Conservation (phyloP, 2,329 filamentous ascomycete species). For the Ascochyta pisi region DNA sequence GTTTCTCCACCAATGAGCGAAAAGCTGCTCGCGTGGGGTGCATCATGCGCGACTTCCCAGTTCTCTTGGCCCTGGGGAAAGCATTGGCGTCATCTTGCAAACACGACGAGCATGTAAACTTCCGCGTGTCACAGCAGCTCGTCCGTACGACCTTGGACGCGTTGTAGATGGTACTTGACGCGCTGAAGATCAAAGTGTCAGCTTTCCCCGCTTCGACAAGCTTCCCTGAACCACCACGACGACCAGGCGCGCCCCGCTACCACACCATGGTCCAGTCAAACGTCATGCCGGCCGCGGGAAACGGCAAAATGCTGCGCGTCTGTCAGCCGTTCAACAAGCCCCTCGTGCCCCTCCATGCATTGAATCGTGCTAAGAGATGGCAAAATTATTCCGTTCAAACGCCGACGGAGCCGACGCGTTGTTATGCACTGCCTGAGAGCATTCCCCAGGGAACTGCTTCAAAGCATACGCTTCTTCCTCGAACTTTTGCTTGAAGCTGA, state of each 20-base stretch:
- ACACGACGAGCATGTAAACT: slow-evolving; percentile 10
- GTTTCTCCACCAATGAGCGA: slow-evolving; percentile 42
- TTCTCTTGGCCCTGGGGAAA: slow-evolving; percentile 45
- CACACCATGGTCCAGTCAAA: slow-evolving; percentile 10
- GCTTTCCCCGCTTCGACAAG: slow-evolving; percentile 9
- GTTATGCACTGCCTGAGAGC: slow-evolving; percentile 12
- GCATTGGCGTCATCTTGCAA: slow-evolving; percentile 21
- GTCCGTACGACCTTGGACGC: slow-evolving; percentile 1
- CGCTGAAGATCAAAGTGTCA: slow-evolving; percentile 3
- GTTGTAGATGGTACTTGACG: not conserved
- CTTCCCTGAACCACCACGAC: not conserved
- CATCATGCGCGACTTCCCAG: slow-evolving; percentile 19
- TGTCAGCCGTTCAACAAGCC: slow-evolving; percentile 21
- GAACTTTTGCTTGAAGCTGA: slow-evolving; percentile 6
- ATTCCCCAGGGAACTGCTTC: slow-evolving; percentile 16
- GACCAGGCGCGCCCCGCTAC: slow-evolving; percentile 2
- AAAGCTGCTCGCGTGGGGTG: slow-evolving; percentile 35
- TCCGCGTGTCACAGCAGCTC: slow-evolving; percentile 9
- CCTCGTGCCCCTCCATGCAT: slow-evolving; percentile 36
- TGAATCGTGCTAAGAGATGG: slow-evolving; percentile 17
- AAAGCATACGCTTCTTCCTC: slow-evolving; percentile 3
- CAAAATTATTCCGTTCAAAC: slow-evolving; percentile 42
- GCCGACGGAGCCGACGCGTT: slow-evolving; percentile 30
- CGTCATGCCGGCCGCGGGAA: slow-evolving; percentile 34
- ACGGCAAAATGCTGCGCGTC: slow-evolving; percentile 35